phyloP scores from a whole-genome alignment of 2,329 filamentous ascomycete genomes.

The Fusarium circinatum region DNA sequence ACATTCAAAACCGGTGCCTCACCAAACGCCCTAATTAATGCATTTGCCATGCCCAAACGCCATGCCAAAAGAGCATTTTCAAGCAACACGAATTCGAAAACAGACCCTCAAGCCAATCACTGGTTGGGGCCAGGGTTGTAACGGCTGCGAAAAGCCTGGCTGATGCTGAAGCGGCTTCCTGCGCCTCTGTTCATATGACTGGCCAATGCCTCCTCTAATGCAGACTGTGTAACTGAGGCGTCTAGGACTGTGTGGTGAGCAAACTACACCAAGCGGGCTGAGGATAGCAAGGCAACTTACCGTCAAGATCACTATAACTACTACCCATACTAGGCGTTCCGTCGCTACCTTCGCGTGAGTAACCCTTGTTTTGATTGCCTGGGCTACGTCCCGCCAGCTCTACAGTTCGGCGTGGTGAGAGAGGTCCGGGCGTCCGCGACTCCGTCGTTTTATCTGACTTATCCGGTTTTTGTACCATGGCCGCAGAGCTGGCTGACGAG shows the following conservation, averaged over 20 bases:
- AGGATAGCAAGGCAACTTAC: conserved; percentile 51
- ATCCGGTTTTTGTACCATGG: conserved; percentile 49
- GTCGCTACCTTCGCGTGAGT: conserved; percentile 73
- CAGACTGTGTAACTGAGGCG: conserved; percentile 82
- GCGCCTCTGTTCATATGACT: conserved; percentile 57
- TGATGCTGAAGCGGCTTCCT: conserved; percentile 70
- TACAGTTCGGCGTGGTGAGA: conserved; percentile 68
- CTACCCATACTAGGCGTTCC: conserved; percentile 84
- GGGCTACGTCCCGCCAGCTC: conserved; percentile 68
- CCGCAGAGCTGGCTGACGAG: conserved; percentile 67
- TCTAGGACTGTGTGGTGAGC: conserved; percentile 57
- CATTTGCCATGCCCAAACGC: conserved; percentile 37
- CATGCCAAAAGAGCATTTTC: conserved; percentile 27
- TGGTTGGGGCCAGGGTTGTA: conserved; percentile 57
- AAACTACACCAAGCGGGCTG: neutral
- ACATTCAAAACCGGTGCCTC: conserved; percentile 7
- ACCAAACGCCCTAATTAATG: conserved; percentile 41
- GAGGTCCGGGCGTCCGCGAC: conserved; percentile 54
- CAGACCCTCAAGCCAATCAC: conserved; percentile 18
- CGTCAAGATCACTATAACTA: conserved; percentile 87
- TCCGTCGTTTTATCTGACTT: conserved; percentile 47
- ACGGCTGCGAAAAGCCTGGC: conserved; percentile 72
- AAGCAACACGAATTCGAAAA: conserved; percentile 4
- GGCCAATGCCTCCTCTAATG: conserved; percentile 80
- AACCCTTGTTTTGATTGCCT: conserved; percentile 58